Evolutionary conservation across 352 stramenopile species (phyloP), one percentile per base, ranked within the genome.

Genomic region (Phytophthora niederhauseri): DNA sequence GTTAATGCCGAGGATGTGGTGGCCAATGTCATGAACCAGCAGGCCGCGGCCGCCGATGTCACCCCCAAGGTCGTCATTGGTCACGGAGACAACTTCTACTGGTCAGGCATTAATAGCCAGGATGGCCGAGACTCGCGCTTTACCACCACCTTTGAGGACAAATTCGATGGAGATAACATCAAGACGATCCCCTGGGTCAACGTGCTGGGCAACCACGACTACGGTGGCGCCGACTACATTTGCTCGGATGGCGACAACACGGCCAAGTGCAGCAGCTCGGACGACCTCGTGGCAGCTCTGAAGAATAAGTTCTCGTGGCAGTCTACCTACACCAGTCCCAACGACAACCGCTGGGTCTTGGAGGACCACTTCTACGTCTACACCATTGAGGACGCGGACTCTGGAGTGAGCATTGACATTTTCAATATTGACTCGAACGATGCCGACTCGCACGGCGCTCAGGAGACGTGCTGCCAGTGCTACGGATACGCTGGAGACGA

Each of bases 61-160:
- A 74, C 84, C 28, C 83, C 83, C 2, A 84, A 89, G 60, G 78
- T 74, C 15, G 72, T 91, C 53, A 70, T 91, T 34, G 75, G 82
- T 20, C 82, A 91, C 55, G 82, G 77, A 31, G 81, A 89, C 60
- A 88, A 88, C 66, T 89, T 89, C 43, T 89, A 89, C 73, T 89
- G 80, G 77, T 75, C 75, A 14, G 81, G 81, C 20, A 85, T 89
- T 26, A 71, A 74, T 51, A 78, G 71, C 31, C 60, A 61, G 8
- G 66, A 58, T 3, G 79, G 81, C 34, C 72, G 81, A 43, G 55
- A 71, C 61, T 81, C 77, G 20, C 78, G 80, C 2, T 89, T 89
- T 62, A 71, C 72, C 17, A 76, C 63, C 15, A 88, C 80, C 12
- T 89, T 89, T 38, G 81, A 89, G 62, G 51, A 61, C n/a, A 86